phyloP scores from a whole-genome alignment of 2,329 filamentous ascomycete species.

The Sporothrix protearum region DNA sequence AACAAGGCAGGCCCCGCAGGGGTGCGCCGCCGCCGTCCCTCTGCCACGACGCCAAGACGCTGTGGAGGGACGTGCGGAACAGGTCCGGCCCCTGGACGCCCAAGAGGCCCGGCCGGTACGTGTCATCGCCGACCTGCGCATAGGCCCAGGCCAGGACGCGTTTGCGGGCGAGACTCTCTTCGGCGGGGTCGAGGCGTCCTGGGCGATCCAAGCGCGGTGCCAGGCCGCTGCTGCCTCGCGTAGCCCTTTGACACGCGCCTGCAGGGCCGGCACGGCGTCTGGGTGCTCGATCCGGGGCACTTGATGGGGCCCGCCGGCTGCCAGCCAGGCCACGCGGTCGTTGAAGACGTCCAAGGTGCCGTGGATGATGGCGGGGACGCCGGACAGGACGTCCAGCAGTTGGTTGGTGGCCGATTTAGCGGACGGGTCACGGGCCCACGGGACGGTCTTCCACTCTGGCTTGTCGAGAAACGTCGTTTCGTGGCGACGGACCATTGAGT shows the following conservation, averaged over 20 bases:
- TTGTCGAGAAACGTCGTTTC: slow-evolving; percentile 28
- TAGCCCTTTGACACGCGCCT: slow-evolving; percentile 18
- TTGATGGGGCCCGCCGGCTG: slow-evolving; percentile 10
- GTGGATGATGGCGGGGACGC: slow-evolving; percentile 29
- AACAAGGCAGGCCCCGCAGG: not conserved
- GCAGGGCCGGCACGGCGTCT: slow-evolving; percentile 21
- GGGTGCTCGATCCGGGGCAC: slow-evolving; percentile 22
- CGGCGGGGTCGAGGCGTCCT: not conserved
- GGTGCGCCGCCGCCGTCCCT: slow-evolving; percentile 24
- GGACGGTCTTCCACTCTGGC: slow-evolving; percentile 30
- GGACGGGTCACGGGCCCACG: slow-evolving; percentile 28
- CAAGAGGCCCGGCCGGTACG: slow-evolving; percentile 27
- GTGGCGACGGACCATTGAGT: slow-evolving; percentile 30
- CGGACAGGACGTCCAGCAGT: slow-evolving; percentile 30
- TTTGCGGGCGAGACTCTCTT: slow-evolving; percentile 5
- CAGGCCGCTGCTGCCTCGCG: slow-evolving; percentile 19
- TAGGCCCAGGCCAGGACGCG: slow-evolving; percentile 27
- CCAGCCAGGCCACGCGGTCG: slow-evolving; percentile 27
- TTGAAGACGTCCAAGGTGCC: slow-evolving; percentile 23
- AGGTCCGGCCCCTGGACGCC: slow-evolving; percentile 27
- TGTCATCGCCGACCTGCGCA: slow-evolving; percentile 21
- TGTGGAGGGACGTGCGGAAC: slow-evolving; percentile 20
- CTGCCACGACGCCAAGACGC: not conserved
- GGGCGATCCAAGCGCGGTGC: slow-evolving; percentile 25
- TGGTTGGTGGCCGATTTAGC: slow-evolving; percentile 28